Percentiles rank a stretch among this genome's conserved stretches.
Conservation (phyloP, 2,329 filamentous ascomycete species). For the Botrytis pseudocinerea region DNA sequence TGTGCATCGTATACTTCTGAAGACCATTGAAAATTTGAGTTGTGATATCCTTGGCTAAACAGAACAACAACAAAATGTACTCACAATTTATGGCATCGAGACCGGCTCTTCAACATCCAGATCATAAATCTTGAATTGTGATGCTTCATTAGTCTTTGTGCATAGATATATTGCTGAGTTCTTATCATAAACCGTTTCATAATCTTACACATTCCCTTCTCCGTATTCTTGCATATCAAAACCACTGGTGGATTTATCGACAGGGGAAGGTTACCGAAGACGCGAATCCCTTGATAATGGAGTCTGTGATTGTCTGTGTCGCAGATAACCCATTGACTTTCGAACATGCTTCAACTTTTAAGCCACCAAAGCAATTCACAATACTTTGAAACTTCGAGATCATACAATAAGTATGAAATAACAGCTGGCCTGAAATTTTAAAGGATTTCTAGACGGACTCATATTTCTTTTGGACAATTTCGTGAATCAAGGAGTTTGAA, state of each 20-base stretch:
- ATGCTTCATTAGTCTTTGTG: neutral
- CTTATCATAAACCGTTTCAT: neutral
- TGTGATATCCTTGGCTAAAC: neutral
- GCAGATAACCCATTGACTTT: conserved; percentile 24
- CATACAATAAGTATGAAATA: conserved; percentile 30
- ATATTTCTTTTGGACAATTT: neutral
- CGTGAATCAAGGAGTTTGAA: neutral
- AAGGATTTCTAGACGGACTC: neutral
- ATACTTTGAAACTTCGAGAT: conserved; percentile 20
- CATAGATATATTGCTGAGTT: neutral
- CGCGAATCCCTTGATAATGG: conserved; percentile 19
- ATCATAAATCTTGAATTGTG: neutral
- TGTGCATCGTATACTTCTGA: neutral
- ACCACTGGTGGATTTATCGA: neutral
- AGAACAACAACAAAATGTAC: neutral
- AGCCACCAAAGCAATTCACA: conserved; percentile 28
- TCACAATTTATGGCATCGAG: neutral
- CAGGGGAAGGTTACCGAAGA: conserved; percentile 19
- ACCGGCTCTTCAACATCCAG: neutral
- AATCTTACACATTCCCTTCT: neutral
- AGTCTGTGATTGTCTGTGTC: conserved; percentile 23
- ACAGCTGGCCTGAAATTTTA: conserved; percentile 37
- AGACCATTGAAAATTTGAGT: too few species aligned
- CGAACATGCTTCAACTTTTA: conserved; percentile 21
- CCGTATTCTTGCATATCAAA: conserved; percentile 2